These are phyloP conservation scores for Phellopilus nigrolimitatus DNA, from an alignment of 1,284 basidiomycete genomes.

Conservation along the genomic window DNA sequence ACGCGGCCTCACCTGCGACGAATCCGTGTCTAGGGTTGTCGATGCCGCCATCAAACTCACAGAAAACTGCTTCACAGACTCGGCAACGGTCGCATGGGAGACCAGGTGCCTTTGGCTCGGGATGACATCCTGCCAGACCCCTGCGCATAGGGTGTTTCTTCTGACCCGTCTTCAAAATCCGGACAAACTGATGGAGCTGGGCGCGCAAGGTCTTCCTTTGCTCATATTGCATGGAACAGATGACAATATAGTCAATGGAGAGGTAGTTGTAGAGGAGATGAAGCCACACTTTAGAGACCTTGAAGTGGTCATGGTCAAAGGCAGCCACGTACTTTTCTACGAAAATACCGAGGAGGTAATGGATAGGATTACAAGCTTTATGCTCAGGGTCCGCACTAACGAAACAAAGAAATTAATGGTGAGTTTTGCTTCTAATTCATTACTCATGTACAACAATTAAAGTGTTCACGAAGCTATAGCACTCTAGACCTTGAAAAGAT, in stretches of 20 bases:
- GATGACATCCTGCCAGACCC: conserved; percentile 19
- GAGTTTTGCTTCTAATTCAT: too few species aligned
- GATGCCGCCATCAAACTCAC: conserved; percentile 23
- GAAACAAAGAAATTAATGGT: too few species aligned
- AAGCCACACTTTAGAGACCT: conserved; percentile 24
- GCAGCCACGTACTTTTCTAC: conserved; percentile 25
- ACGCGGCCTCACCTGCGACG: conserved; percentile 18
- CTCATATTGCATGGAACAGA: conserved; percentile 23
- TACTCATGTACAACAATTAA: too few species aligned
- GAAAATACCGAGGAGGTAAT: conserved; percentile 26
- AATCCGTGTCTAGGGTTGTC: conserved; percentile 19
- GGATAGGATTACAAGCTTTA: conserved; percentile 2
- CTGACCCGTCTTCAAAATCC: conserved; percentile 22
- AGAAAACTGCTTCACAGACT: conserved; percentile 22
- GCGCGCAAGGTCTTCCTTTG: conserved; percentile 24
- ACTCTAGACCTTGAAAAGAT: too few species aligned
- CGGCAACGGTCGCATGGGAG: conserved; percentile 21
- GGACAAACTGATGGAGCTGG: conserved; percentile 22
- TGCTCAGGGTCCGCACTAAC: not conserved
- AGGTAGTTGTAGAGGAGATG: conserved; percentile 22
- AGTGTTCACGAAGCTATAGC: too few species aligned
- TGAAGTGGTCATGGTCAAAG: conserved; percentile 23
- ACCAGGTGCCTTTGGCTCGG: conserved; percentile 25
- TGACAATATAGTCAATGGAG: conserved; percentile 23
- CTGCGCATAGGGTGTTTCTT: conserved; percentile 18